phyloP scores from a whole-genome alignment of 108 stramenopile species.

The Cyclostephanos invisitatus region DNA sequence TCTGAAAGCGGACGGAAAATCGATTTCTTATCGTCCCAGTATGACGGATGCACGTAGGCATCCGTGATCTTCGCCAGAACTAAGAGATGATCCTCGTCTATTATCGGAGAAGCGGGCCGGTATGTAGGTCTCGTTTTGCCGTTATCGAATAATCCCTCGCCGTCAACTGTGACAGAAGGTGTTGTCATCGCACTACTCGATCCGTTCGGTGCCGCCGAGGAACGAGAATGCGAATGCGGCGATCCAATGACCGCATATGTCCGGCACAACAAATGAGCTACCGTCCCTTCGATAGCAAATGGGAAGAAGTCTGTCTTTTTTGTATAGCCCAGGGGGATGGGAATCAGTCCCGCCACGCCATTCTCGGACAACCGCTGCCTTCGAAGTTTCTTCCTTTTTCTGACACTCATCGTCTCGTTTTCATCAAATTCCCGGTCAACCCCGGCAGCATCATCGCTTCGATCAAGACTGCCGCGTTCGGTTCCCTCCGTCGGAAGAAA shows the following conservation, averaged over 20 bases:
- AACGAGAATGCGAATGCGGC: background rate
- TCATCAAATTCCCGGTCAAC: background rate
- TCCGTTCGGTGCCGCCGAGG: background rate
- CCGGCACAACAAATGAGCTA: conserved; percentile 56
- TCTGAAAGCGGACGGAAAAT: conserved; percentile 46
- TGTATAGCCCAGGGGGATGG: conserved; percentile 14
- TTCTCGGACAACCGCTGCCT: conserved; percentile 24
- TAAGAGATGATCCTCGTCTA: conserved; percentile 62
- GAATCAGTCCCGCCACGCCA: conserved; percentile 48
- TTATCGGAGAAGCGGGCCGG: background rate
- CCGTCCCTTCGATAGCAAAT: conserved; percentile 62
- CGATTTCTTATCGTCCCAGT: conserved; percentile 63
- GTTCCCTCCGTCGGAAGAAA: conserved; percentile 19
- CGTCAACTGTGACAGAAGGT: background rate
- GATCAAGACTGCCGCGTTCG: background rate
- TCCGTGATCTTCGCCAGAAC: conserved; percentile 53
- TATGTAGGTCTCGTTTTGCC: background rate
- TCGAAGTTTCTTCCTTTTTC: conserved; percentile 39
- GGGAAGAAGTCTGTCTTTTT: conserved; percentile 4
- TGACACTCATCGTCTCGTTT: conserved; percentile 24
- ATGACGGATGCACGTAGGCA: conserved; percentile 53
- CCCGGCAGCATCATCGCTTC: conserved; percentile 5
- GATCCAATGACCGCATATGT: conserved; percentile 31
- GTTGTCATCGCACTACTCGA: background rate
- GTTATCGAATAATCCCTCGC: background rate